These are phyloP conservation scores for Fomitopsis serialis DNA, from an alignment of 768 basidiomycete species.

Conservation along the genomic window DNA sequence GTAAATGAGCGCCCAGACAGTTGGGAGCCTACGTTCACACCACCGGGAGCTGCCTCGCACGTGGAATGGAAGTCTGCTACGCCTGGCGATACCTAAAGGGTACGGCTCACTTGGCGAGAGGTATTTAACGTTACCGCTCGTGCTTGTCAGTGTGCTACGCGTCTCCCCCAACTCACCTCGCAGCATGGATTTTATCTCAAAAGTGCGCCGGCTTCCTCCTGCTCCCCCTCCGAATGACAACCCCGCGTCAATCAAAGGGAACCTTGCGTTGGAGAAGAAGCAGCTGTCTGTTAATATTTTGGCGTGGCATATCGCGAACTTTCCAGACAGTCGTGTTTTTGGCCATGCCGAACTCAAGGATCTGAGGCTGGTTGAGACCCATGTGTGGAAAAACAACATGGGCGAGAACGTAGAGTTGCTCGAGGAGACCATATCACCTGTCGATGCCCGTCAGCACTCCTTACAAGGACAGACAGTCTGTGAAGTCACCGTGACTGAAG, in stretches of 20 bases:
- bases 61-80: too few relatives aligned
- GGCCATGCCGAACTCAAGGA: constrained; percentile 11
- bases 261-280: constrained; percentile 14
- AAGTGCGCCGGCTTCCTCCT: constrained; percentile 2
- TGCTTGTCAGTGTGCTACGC: background rate
- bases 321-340: constrained; percentile 14
- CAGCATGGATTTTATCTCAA: background rate
- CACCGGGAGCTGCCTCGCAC: too few relatives aligned
- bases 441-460: background rate
- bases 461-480: constrained; percentile 15
- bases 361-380: constrained; percentile 17
- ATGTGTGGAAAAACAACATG: constrained; percentile 5
- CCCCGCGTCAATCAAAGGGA: constrained; percentile 14
- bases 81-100: too few relatives aligned
- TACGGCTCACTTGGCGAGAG: too few relatives aligned
- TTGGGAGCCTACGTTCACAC: too few relatives aligned
- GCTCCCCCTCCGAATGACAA: constrained; percentile 22
- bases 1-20: too few relatives aligned
- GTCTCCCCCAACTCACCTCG: background rate
- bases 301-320: constrained; percentile 16
- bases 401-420: background rate
- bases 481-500: constrained; percentile 17
- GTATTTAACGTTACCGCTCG: too few relatives aligned
- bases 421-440: background rate
- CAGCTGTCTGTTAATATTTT: constrained; percentile 17